Evolutionary conservation across 345 rosid genomes (phyloP).

Genomic region (Acer campestre): DNA sequence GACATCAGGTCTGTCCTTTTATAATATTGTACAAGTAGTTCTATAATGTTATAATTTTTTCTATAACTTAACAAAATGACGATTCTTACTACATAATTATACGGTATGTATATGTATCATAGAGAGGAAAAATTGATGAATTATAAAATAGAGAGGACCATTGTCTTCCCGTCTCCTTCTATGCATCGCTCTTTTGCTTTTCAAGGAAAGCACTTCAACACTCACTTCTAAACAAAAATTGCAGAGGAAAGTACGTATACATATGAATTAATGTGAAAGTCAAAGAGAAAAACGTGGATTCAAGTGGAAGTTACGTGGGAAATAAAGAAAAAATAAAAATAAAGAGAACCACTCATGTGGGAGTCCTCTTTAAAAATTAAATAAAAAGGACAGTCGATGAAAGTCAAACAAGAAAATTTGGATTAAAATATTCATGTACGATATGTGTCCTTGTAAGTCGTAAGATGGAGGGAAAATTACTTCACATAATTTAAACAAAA

Average conservation of each 20-base stretch:
- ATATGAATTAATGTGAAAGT: neutral
- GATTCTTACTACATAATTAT: no score
- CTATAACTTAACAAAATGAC: no score
- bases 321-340: neutral
- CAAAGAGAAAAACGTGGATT: neutral
- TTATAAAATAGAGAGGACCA: neutral
- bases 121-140: neutral
- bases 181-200: neutral
- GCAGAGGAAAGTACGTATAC: neutral
- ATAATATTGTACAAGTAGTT: no score
- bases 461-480: neutral
- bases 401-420: constrained; percentile 21
- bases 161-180: neutral
- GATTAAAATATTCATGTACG: neutral
- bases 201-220: neutral
- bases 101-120: neutral
- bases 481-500: neutral
- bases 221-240: neutral
- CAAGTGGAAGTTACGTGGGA: constrained; percentile 15
- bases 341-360: constrained; percentile 16
- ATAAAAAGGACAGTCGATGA: neutral
- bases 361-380: neutral
- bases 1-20: no score
- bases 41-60: no score
- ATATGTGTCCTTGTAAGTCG: neutral